Evolutionary conservation across 2,329 filamentous ascomycete species (phyloP), one percentile per base, ranked within the genome.

Genomic region (Ascochyta fabae): DNA sequence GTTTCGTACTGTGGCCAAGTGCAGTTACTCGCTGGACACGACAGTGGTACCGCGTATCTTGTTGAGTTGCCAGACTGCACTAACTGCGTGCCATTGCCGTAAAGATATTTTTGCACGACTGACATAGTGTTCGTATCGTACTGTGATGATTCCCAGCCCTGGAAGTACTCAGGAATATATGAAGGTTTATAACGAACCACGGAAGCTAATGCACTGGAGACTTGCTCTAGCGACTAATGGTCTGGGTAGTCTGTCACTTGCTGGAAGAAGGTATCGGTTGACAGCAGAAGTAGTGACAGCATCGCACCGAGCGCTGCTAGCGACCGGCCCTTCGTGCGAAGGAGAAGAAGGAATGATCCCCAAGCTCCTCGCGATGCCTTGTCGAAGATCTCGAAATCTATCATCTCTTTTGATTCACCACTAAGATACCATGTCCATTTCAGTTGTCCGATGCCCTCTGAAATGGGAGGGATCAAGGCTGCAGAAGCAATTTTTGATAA

Each of bases 361-460:
- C 61, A 67, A 10, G 64, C 57, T 0, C 67, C 67, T 6, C 67
- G 41, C 1, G 66, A 66, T 8, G 68, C 67, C 23, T 71, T 69
- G 13, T 73, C 70, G 35, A 72, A 74, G 0, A 70, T 67, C 26
- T 73, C 70, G 15, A 73, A 71, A 35, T 73, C 69, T 13, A 60
- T 58, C 2, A 67, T 63, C 12, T 63, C 56, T 15, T 56, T 64
- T 0, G 62, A 67, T 0, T 48, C 43, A 10, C 53, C 55, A 0
- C 61, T 60, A 27, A 66, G 27, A 29, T 63, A 62, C 72, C 71
- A 73, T 2, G 46, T 61, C 71, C 72, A 74, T 34, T 74, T 74
- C 9, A 72, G 43, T 33, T 75, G 70, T 0, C 70, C 71, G 1
- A 74, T 53, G 1, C 68, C 68, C 41, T 74, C 68, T 0, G 67